phyloP scores from a whole-genome alignment of 2,329 filamentous ascomycete genomes.

The Ophiostoma populinum region DNA sequence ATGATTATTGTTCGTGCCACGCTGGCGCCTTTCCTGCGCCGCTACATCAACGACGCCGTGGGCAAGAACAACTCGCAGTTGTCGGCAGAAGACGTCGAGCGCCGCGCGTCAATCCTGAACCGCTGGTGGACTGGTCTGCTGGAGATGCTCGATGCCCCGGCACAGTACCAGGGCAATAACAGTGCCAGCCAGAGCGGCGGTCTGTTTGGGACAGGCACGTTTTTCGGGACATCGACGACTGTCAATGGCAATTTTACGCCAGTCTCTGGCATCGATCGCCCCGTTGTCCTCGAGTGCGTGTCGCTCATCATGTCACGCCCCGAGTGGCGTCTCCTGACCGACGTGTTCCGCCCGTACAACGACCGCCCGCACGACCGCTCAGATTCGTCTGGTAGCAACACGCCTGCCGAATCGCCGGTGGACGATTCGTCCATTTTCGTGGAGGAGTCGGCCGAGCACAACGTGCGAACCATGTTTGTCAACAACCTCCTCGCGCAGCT shows the following conservation, averaged over 20 bases:
- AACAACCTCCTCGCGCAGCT: slow-evolving; percentile 71
- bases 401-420: slow-evolving; percentile 47
- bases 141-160: slow-evolving; percentile 55
- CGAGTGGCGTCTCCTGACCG: slow-evolving; percentile 67
- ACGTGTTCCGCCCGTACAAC: slow-evolving; percentile 44
- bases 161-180: slow-evolving; percentile 5
- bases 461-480: slow-evolving; percentile 72
- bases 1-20: slow-evolving; percentile 56
- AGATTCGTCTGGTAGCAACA: slow-evolving; percentile 28
- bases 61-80: slow-evolving; percentile 37
- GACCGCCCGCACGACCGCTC: slow-evolving; percentile 35
- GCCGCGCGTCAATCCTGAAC: slow-evolving; percentile 61
- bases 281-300: slow-evolving; percentile 60
- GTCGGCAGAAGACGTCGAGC: slow-evolving; percentile 66
- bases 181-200: slow-evolving; percentile 7
- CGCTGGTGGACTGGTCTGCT: slow-evolving; percentile 81
- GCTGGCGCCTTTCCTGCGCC: slow-evolving; percentile 61
- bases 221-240: slow-evolving; percentile 11
- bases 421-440: slow-evolving; percentile 32
- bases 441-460: slow-evolving; percentile 60
- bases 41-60: slow-evolving; percentile 50
- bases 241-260: slow-evolving; percentile 41
- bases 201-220: slow-evolving; percentile 5
- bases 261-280: slow-evolving; percentile 69
- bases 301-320: slow-evolving; percentile 72